Percentiles rank a stretch among this genome's conserved stretches.
phyloP scores from a whole-genome alignment of 139 green algal genomes.

The Chlorella sp. region DNA sequence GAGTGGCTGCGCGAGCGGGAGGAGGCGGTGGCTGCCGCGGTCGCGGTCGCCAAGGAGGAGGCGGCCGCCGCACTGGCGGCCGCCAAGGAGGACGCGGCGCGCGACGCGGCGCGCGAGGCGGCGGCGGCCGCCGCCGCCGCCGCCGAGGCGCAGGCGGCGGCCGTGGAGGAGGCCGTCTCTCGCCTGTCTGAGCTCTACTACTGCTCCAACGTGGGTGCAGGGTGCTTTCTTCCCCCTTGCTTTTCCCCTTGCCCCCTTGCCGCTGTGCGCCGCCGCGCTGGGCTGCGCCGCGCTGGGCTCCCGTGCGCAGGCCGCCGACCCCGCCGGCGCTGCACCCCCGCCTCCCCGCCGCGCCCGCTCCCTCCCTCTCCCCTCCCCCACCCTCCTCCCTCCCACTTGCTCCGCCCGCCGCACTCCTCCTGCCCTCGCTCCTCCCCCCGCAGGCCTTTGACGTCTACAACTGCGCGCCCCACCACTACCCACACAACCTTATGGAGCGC shows the following conservation, averaged over 20 bases:
- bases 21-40: constrained; percentile 20
- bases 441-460: constrained; percentile 23
- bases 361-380: neutral
- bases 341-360: neutral
- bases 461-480: constrained; percentile 31
- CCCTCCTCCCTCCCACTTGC: too few species aligned
- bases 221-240: neutral
- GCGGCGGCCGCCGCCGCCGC: neutral
- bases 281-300: neutral
- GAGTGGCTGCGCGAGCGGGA: constrained; percentile 30
- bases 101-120: neutral
- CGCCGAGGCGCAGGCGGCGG: neutral
- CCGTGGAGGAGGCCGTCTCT: neutral
- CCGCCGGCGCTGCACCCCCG: neutral
- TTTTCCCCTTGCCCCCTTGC: neutral
- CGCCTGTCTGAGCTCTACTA: constrained; percentile 38
- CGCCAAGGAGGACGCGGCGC: constrained; percentile 9
- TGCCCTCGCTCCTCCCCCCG: neutral
- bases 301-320: neutral
- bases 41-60: constrained; percentile 20
- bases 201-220: constrained; percentile 23
- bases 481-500: too few species aligned
- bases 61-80: neutral
- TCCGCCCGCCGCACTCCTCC: too few species aligned
- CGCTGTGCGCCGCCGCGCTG: neutral